Evolutionary conservation across 1,284 basidiomycete species (phyloP).

Genomic region (Salmacisia buchloeana): DNA sequence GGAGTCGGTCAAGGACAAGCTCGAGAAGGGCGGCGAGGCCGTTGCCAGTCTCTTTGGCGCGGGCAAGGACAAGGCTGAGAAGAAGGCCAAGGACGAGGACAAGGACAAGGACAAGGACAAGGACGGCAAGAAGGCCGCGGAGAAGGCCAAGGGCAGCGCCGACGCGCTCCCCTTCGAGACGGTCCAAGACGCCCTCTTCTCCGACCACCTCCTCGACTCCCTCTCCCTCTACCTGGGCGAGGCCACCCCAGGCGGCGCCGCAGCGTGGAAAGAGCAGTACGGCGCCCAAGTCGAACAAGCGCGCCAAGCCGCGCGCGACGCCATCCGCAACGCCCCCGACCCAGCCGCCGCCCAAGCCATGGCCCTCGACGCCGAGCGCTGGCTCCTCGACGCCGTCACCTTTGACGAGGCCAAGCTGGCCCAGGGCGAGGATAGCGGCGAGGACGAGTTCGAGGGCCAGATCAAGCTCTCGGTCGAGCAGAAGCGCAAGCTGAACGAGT

Average conservation of each 20-base stretch:
- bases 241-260: slow-evolving; percentile 7
- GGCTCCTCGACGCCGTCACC: slow-evolving; percentile 29
- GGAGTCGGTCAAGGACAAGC: slow-evolving; percentile 15
- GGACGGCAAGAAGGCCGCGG: not conserved
- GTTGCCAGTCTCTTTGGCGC: slow-evolving; percentile 5
- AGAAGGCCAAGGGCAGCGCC: not conserved
- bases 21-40: slow-evolving; percentile 26
- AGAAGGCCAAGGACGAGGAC: slow-evolving; percentile 15
- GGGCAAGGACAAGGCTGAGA: slow-evolving; percentile 17
- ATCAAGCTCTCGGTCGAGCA: slow-evolving; percentile 20
- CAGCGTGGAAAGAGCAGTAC: slow-evolving; percentile 27
- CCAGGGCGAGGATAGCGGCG: slow-evolving; percentile 18
- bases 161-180: slow-evolving; percentile 19
- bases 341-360: slow-evolving; percentile 14
- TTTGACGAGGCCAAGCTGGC: slow-evolving; percentile 35
- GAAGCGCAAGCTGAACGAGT: slow-evolving; percentile 24
- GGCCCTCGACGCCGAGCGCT: slow-evolving; percentile 36
- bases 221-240: slow-evolving; percentile 17
- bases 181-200: slow-evolving; percentile 17
- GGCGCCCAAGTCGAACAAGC: slow-evolving; percentile 26
- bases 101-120: slow-evolving; percentile 13
- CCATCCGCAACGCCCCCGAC: not conserved
- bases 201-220: slow-evolving; percentile 20
- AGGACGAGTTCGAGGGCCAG: slow-evolving; percentile 18
- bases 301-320: slow-evolving; percentile 11